phyloP scores from a whole-genome alignment of 2,329 filamentous ascomycete genomes.

The Phialophora verrucosa region DNA sequence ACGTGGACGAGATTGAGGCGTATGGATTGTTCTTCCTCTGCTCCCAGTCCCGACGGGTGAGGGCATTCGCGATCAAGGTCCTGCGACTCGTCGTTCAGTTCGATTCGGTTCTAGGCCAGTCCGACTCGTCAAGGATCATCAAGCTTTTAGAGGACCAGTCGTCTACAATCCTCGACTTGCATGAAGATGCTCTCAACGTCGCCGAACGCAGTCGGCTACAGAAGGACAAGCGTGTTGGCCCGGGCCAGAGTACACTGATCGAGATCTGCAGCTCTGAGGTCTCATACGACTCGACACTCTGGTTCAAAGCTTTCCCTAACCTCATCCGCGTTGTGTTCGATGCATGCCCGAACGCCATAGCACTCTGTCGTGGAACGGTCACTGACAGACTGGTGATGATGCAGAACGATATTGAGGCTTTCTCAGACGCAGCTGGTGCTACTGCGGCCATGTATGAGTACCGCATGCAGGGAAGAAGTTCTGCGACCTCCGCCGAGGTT shows the following conservation, averaged over 20 bases:
- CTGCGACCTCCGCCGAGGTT: conserved; percentile 77
- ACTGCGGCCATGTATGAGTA: conserved; percentile 48
- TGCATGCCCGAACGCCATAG: conserved; percentile 88
- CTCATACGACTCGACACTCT: conserved; percentile 90
- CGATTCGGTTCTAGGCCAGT: conserved; percentile 83
- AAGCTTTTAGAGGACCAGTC: conserved; percentile 91
- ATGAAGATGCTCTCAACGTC: conserved; percentile 87
- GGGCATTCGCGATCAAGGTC: conserved; percentile 89
- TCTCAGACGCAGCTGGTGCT: conserved; percentile 71
- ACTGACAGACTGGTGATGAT: conserved; percentile 92
- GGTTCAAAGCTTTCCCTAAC: conserved; percentile 98
- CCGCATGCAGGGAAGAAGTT: conserved; percentile 57
- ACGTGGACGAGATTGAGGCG: conserved; percentile 95
- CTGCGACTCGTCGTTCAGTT: conserved; percentile 92
- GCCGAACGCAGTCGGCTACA: conserved; percentile 92
- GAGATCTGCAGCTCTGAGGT: conserved; percentile 95
- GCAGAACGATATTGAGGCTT: conserved; percentile 78
- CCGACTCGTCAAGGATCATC: conserved; percentile 79
- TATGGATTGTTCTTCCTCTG: conserved; percentile 97
- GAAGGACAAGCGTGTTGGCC: conserved; percentile 82
- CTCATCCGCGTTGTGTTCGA: conserved; percentile 89
- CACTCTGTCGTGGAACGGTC: conserved; percentile 86
- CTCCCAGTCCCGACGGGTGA: conserved; percentile 88
- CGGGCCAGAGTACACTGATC: conserved; percentile 82
- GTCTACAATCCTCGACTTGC: conserved; percentile 85